Evolutionary conservation across 2,329 filamentous ascomycete species (phyloP).

Genomic region (Cladophialophora yegresii): DNA sequence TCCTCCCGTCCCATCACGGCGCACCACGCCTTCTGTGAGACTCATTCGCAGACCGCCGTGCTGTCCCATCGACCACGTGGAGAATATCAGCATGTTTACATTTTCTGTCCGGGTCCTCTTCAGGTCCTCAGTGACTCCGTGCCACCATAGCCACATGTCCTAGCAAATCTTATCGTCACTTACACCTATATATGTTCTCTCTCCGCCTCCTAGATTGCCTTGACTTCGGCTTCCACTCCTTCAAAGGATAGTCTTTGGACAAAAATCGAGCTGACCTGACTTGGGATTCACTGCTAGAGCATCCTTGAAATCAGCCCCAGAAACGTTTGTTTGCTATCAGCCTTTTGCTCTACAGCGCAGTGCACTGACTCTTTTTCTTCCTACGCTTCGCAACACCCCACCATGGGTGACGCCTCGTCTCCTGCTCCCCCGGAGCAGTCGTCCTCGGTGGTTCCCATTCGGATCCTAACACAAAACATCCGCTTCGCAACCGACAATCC

Average conservation of each 20-base stretch:
- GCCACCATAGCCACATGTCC: background rate
- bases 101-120: background rate
- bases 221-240: background rate
- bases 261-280: background rate
- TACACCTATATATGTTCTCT: background rate
- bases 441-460: slow-evolving; percentile 43
- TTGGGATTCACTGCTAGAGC: background rate
- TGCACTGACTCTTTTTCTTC: background rate
- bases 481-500: slow-evolving; percentile 56
- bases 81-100: background rate
- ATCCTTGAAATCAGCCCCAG: background rate
- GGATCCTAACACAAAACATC: slow-evolving; percentile 60
- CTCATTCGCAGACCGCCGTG: background rate
- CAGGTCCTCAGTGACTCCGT: background rate
- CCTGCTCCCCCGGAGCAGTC: slow-evolving; percentile 5
- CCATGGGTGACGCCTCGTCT: slow-evolving; percentile 30
- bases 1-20: too few relatives aligned
- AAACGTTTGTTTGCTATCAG: background rate
- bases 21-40: background rate
- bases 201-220: background rate
- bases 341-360: background rate
- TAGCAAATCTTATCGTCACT: background rate
- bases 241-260: background rate
- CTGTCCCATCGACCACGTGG: background rate
- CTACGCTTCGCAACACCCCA: background rate